Base-by-base conservation (phyloP, 2,329 filamentous ascomycete genomes). In the Botrytis aclada region DNA sequence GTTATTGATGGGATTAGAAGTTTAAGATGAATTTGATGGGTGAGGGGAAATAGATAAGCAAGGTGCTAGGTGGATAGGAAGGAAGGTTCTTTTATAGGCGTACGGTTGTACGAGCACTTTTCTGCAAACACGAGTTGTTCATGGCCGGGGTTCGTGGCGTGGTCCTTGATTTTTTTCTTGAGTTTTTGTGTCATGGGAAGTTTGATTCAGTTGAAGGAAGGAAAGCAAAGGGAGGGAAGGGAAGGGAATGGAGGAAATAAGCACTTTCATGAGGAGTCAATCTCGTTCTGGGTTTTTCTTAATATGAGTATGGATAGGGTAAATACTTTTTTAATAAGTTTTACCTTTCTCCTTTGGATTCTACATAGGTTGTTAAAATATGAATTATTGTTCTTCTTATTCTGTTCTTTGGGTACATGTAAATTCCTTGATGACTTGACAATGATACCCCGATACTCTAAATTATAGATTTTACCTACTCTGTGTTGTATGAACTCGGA, bases 1-100 rank as follows among this genome's bases (percentile, higher is more conserved):
- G 95, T 82, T 97, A 74, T 94, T 97, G 81, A 89, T 97, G 86
- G 90, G 90, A 75, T 96, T 97, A 90, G 94, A 97, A 81, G 85
- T 95, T 73, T 97, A 87, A 76, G 20, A 41, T 51, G 29, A n/a
- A 29, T 22, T 58, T 45, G 37, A 58, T 66, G 51, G 29, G 34
- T 8, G 45, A 51, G 25, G 25, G 32, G 16, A 39, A 41, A 54
- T 14, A 51, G 47, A 51, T 25, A 20, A 71, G 69, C 66, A 70
- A 70, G 45, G 58, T 63, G 56, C 60, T 37, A 34, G 39, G 60
- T 54, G 64, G 45, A 67, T 41, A 54, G 51, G 51, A 29, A 54
- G 51, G 51, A 16, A 67, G 54, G 37, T 22, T 67, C 34, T 54
- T 54, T 54, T 39, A 39, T 37, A 18, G 64, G 64, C 64, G 64